Percentiles rank a stretch among this genome's conserved stretches.
Conservation (phyloP, 352 stramenopile species). For the Phytophthora brassicae region DNA sequence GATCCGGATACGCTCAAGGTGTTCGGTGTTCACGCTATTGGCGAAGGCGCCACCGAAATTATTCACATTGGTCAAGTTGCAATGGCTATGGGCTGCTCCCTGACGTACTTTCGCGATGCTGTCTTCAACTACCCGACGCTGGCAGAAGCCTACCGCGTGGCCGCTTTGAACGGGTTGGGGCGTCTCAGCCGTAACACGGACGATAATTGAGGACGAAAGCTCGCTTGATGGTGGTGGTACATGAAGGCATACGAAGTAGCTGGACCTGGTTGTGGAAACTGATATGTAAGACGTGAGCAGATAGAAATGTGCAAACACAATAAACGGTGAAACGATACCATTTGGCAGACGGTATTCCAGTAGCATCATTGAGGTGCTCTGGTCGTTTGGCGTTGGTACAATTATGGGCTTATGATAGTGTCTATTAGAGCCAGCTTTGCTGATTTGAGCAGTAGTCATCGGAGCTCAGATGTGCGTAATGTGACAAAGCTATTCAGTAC, state of each 20-base stretch:
- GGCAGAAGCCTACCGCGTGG: slow-evolving; percentile 89
- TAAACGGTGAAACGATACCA: slow-evolving; percentile 9
- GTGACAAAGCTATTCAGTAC: too few relatives aligned
- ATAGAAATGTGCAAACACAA: slow-evolving; percentile 38
- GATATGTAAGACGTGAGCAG: slow-evolving; percentile 8
- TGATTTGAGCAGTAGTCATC: too few relatives aligned
- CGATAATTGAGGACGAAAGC: slow-evolving; percentile 51
- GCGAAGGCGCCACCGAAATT: slow-evolving; percentile 89
- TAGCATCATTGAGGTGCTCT: slow-evolving; percentile 13
- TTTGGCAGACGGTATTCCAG: slow-evolving; percentile 7
- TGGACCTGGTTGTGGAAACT: slow-evolving; percentile 14
- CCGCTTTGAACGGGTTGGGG: slow-evolving; percentile 83
- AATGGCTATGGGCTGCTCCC: slow-evolving; percentile 75
- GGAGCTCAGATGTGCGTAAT: too few relatives aligned
- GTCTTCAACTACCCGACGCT: slow-evolving; percentile 94
- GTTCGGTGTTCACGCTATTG: slow-evolving; percentile 87
- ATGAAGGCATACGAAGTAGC: slow-evolving; percentile 6
- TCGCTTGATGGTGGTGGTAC: not conserved
- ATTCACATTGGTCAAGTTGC: slow-evolving; percentile 92
- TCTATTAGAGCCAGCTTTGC: too few relatives aligned
- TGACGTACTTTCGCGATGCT: slow-evolving; percentile 89
- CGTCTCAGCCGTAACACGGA: slow-evolving; percentile 80
- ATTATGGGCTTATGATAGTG: too few relatives aligned
- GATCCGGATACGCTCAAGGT: slow-evolving; percentile 78
- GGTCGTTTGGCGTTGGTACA: not conserved